Base-by-base conservation (phyloP, 2,329 filamentous ascomycete genomes). In the Pseudocercospora eumusae region DNA sequence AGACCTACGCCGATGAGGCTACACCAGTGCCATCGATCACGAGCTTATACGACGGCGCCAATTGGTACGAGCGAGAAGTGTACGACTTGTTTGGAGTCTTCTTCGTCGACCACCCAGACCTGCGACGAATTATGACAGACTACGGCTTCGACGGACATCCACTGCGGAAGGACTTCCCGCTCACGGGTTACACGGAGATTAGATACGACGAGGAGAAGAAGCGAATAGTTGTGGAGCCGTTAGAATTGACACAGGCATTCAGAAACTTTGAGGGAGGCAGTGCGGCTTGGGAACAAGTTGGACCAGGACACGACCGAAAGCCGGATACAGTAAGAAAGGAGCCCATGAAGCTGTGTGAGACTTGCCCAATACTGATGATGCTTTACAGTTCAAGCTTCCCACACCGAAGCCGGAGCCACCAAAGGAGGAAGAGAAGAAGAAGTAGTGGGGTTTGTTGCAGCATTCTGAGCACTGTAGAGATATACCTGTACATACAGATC, bases 151-250 rank as follows among this genome's bases (percentile, higher is more conserved):
- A 99, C 77, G 95, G 95, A 57, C 95, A 99, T 81, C 95, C 95
- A 45, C 81, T 99, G 75, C 87, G 96, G 75, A 99, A 99, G 82
- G 95, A 99, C 76, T 99, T 99, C 82, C 95, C 95, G 21, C 81
- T 99, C 76, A 97, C 95, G 2, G 95, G 95, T 53, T 99, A 99
- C 82, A 99, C 95, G 33, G 96, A 99, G 82, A 89, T 99, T 70
- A 86, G 95, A 74, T 99, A 96, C 75, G 95, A 99, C 70, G 95
- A 99, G 81, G 96, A 99, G 85, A 99, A 97, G 90, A 99, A 99
- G 87, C 87, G 95, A 66, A 97, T 99, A 75, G 93, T 99, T 64
- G 93, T 96, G 31, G 96, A 99, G 83, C 95, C 96, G 44, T 83
- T 99, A 55, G 95, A 99, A 82, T 85, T 99, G 79, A 98, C 95